Base-by-base conservation (phyloP, 495 filamentous ascomycete genomes). In the Staphylotrichum longicolle region DNA sequence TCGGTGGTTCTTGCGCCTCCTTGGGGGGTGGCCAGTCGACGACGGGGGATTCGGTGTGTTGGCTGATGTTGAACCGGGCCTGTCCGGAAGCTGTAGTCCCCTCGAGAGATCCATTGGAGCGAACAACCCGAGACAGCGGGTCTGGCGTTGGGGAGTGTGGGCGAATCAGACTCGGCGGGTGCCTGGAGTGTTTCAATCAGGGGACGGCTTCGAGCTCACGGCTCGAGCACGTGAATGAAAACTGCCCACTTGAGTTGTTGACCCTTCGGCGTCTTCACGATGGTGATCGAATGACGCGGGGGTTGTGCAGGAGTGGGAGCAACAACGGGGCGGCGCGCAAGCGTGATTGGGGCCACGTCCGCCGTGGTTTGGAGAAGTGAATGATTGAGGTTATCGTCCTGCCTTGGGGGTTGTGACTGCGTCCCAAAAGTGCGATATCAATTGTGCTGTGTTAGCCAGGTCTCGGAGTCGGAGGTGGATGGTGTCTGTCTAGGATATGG, bases 1-100 rank as follows among this genome's bases (percentile, higher is more conserved):
- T 46, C 76, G 68, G 49, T 78, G 76, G 59, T 76, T 76, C 65
- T 78, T 80, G 42, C 68, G 66, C 39, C 66, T 70, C 51, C 65
- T 68, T 57, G 48, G 63, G 33, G 45, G 32, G 47, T 62, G 59
- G 7, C 51, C 47, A 11, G 63, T 39, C n/a, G 46, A 44, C 35
- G 66, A 56, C 4, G 63, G 56, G 10, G 51, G 44, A 6, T 51
- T 39, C n/a, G 56, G 37, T 1, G 45, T 32, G 27, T 51, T 41
- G 32, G 46, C 8, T 33, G 53, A 30, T 5, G 20, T 52, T 11
- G 60, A 46, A 15, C 14, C 7, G 14, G 46, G n/a, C 7, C 7
- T 40, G 20, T 45, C 33, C 46, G 40, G 14, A 6, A 8, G 39
- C 27, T 35, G 48, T 11, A 45, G 60, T 46, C 10, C 15, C 10